Percentiles rank a stretch among this genome's conserved stretches.
Evolutionary conservation across 1,284 basidiomycete genomes (phyloP).

Genomic region (Trichosporon ovoides): DNA sequence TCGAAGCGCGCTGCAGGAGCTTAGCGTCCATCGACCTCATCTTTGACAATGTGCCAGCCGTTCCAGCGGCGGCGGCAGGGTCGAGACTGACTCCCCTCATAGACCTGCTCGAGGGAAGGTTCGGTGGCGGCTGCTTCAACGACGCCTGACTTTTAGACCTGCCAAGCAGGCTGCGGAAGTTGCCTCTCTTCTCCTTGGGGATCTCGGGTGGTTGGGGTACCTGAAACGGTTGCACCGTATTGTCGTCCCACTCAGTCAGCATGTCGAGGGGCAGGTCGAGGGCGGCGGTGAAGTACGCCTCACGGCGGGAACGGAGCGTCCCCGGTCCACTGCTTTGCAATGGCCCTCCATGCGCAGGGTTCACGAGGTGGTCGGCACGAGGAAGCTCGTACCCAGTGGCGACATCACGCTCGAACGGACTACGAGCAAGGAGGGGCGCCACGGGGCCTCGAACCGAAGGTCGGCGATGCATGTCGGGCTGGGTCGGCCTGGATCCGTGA

Average conservation of each 20-base stretch:
- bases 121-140: background rate
- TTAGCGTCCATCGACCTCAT: background rate
- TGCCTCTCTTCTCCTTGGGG: background rate
- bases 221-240: no score
- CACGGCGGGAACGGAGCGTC: conserved; percentile 22
- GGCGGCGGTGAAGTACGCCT: conserved; percentile 36
- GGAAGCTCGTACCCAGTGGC: background rate
- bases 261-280: conserved; percentile 36
- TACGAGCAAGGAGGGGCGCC: conserved; percentile 9
- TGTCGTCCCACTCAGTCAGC: conserved; percentile 16
- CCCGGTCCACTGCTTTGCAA: background rate
- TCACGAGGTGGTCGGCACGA: conserved; percentile 7
- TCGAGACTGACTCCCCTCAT: background rate
- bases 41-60: background rate
- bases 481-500: background rate
- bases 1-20: background rate
- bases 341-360: background rate
- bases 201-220: no score
- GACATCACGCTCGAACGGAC: background rate
- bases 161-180: background rate
- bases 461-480: background rate
- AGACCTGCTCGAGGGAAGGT: no score
- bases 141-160: background rate
- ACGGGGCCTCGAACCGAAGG: background rate
- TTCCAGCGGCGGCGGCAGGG: background rate